Conservation (phyloP, 1,139 yeast genomes). For the Pichia sp. region DNA sequence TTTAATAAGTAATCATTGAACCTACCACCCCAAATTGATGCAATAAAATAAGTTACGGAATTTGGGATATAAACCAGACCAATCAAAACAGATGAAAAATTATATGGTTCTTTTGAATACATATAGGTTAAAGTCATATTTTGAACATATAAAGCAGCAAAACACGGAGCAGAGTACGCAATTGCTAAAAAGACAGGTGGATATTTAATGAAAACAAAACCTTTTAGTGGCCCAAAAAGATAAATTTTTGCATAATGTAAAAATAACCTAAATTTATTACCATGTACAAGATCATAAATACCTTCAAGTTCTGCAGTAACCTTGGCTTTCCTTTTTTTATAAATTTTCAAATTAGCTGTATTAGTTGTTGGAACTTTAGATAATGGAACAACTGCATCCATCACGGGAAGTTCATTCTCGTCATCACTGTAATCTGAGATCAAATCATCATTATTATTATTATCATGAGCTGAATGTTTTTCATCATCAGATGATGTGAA, state of each 20-base stretch:
- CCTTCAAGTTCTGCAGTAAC: slow-evolving; percentile 25
- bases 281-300: slow-evolving; percentile 16
- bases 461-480: neutral
- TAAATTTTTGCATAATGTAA: slow-evolving; percentile 34
- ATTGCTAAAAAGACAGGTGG: slow-evolving; percentile 72
- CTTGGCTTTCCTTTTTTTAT: slow-evolving; percentile 23
- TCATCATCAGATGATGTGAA: neutral
- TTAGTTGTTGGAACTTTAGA: slow-evolving; percentile 27
- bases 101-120: slow-evolving; percentile 62
- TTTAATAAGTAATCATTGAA: slow-evolving; percentile 65
- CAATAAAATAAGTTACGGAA: slow-evolving; percentile 67
- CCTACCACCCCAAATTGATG: slow-evolving; percentile 70
- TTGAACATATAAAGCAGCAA: slow-evolving; percentile 63
- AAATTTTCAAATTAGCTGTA: slow-evolving; percentile 23
- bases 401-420: slow-evolving; percentile 19
- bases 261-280: slow-evolving; percentile 16
- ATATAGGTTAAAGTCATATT: slow-evolving; percentile 66
- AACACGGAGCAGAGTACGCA: slow-evolving; percentile 58
- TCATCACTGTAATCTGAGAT: neutral
- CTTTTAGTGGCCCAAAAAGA: slow-evolving; percentile 44
- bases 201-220: slow-evolving; percentile 45
- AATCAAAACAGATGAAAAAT: slow-evolving; percentile 55
- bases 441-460: slow-evolving; percentile 9
- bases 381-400: slow-evolving; percentile 30
- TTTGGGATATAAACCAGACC: slow-evolving; percentile 82